These are phyloP conservation scores for Fusarium papillatum DNA, from an alignment of 2,329 filamentous ascomycete genomes.

Conservation along the genomic window DNA sequence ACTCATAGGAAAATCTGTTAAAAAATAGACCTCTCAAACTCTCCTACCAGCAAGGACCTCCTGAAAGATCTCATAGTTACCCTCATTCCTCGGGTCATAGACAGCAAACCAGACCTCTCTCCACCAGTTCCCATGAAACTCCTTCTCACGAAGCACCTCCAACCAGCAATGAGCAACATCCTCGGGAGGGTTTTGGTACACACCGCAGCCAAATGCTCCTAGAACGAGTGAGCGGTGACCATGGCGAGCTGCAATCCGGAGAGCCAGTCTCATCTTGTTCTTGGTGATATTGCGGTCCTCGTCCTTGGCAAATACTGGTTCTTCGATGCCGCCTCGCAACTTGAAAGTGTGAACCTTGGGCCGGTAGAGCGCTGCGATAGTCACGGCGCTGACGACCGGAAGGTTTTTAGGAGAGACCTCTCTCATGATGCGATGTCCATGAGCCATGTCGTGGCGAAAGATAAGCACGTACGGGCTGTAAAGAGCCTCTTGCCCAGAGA, in stretches of 20 bases:
- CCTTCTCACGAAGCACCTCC: conserved; percentile 22
- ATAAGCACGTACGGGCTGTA: conserved; percentile 23
- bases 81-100: conserved; percentile 10
- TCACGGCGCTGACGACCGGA: conserved; percentile 15
- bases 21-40: not conserved
- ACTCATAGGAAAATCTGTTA: not conserved
- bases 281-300: conserved; percentile 17
- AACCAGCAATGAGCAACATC: conserved; percentile 28
- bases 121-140: conserved; percentile 26
- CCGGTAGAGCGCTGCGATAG: conserved; percentile 8
- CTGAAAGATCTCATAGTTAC: conserved; percentile 14
- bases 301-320: not conserved
- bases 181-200: conserved; percentile 20
- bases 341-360: conserved; percentile 10
- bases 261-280: conserved; percentile 18
- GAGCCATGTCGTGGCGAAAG: conserved; percentile 15
- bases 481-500: conserved; percentile 16
- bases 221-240: conserved; percentile 7
- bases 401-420: not conserved
- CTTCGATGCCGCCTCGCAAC: not conserved
- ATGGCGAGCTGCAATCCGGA: conserved; percentile 3
- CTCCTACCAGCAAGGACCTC: not conserved
- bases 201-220: conserved; percentile 19
- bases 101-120: conserved; percentile 20
- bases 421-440: not conserved